Evolutionary conservation across 1,284 basidiomycete genomes (phyloP).

Genomic region (Cutaneotrichosporon sp.): DNA sequence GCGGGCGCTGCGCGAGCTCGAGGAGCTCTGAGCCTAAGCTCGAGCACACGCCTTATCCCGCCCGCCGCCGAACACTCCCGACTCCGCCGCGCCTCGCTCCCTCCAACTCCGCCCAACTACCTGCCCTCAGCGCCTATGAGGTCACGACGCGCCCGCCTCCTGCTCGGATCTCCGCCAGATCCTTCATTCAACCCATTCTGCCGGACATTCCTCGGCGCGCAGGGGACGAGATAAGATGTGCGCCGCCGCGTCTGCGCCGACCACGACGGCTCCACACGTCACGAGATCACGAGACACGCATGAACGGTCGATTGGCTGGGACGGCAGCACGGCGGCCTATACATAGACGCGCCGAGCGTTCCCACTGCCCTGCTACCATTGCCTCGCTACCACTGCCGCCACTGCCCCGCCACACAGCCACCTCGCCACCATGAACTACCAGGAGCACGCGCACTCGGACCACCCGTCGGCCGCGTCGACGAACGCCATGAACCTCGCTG

Average conservation of each 20-base stretch:
- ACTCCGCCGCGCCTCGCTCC: background rate
- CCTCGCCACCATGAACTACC: background rate
- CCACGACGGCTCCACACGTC: background rate
- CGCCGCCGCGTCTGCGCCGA: background rate
- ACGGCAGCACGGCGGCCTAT: too few species aligned
- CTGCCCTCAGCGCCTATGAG: too few species aligned
- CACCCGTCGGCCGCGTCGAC: background rate
- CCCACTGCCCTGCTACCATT: background rate
- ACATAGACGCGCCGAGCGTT: background rate
- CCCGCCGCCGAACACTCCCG: background rate
- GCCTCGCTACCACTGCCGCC: background rate
- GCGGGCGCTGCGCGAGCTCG: conserved; percentile 1
- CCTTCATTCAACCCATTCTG: background rate
- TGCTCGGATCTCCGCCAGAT: background rate
- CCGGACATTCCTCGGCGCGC: background rate
- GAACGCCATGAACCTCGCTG: background rate
- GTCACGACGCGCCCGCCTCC: too few species aligned
- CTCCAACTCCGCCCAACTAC: too few species aligned
- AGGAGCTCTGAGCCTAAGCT: background rate
- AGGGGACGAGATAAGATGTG: background rate
- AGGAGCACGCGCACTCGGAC: background rate
- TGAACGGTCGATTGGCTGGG: too few species aligned
- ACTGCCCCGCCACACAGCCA: background rate
- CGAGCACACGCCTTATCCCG: background rate
- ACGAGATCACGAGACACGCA: background rate